A percentile compares a stretch with the other conserved stretches of the same genome.
These are phyloP conservation scores for Rhizopogon parksii DNA, from an alignment of 1,284 basidiomycete genomes.

Conservation along the genomic window DNA sequence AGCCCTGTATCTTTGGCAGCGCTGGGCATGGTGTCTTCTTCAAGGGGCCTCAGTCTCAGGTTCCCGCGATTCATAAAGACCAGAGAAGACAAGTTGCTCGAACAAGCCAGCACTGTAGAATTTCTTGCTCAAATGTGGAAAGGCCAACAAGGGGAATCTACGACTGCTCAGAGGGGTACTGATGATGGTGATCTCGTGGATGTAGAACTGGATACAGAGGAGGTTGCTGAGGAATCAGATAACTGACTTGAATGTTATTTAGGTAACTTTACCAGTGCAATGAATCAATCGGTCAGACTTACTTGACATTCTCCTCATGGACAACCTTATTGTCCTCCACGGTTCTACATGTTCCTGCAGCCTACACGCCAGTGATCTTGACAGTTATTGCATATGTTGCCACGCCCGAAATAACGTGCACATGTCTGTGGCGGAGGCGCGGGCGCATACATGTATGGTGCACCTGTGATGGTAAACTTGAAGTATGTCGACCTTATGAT, in stretches of 20 bases:
- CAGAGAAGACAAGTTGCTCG: slow-evolving; percentile 76
- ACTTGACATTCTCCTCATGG: neutral
- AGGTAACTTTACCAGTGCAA: neutral
- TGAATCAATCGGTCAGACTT: too few species aligned
- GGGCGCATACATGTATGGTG: too few species aligned
- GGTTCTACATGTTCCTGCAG: too few species aligned
- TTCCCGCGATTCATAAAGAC: slow-evolving; percentile 85
- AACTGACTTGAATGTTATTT: slow-evolving; percentile 2
- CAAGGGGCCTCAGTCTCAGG: slow-evolving; percentile 74
- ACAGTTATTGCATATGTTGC: too few species aligned
- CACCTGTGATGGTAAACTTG: too few species aligned
- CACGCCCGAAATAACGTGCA: too few species aligned
- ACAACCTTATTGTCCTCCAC: too few species aligned
- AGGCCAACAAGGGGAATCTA: slow-evolving; percentile 48
- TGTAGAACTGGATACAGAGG: slow-evolving; percentile 32
- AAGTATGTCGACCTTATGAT: too few species aligned
- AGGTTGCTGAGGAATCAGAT: slow-evolving; percentile 26
- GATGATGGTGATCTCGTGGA: slow-evolving; percentile 60
- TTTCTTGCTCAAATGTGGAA: slow-evolving; percentile 67
- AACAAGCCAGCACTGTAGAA: slow-evolving; percentile 72
- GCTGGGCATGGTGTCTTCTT: slow-evolving; percentile 55
- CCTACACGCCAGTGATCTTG: too few species aligned
- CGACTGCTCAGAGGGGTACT: slow-evolving; percentile 24
- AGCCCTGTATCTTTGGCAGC: slow-evolving; percentile 88
- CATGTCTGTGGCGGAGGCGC: too few species aligned